Evolutionary conservation across 1,139 yeast genomes (phyloP).

Genomic region (Tardiomyces depauwii): DNA sequence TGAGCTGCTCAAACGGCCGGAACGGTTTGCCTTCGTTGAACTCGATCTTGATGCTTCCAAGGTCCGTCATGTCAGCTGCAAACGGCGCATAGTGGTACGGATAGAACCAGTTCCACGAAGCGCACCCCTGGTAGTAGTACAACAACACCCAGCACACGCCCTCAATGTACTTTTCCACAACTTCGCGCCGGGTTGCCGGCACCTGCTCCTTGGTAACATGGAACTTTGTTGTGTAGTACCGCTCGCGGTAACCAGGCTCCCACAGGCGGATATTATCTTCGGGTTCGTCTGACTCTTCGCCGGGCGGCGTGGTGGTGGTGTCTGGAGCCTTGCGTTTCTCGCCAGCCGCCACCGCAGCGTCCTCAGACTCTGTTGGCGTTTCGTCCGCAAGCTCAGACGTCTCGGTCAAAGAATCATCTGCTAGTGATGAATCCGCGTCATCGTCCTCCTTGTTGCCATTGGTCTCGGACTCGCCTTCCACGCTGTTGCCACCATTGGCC

Average conservation of each 20-base stretch:
- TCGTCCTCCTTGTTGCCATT: too few relatives aligned
- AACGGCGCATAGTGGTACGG: constrained; percentile 98
- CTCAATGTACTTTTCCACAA: constrained; percentile 71
- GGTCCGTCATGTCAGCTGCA: constrained; percentile 70
- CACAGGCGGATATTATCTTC: constrained; percentile 57
- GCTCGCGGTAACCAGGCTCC: constrained; percentile 77
- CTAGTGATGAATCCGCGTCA: constrained; percentile 15
- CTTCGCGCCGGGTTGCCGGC: constrained; percentile 44
- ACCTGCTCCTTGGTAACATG: constrained; percentile 45
- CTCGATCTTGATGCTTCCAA: constrained; percentile 47
- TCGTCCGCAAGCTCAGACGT: neutral
- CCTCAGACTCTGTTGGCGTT: neutral
- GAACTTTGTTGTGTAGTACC: constrained; percentile 76
- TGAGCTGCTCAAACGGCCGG: constrained; percentile 87
- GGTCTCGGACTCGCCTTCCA: constrained; percentile 18
- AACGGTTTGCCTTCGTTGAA: constrained; percentile 75
- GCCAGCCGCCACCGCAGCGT: constrained; percentile 4
- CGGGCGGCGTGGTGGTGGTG: neutral
- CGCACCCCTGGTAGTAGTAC: constrained; percentile 95
- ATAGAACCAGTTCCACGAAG: constrained; percentile 97
- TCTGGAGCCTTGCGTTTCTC: neutral
- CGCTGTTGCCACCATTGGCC: constrained; percentile 14
- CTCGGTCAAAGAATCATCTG: constrained; percentile 6
- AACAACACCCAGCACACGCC: constrained; percentile 93
- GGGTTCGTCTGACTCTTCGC: constrained; percentile 21